Evolutionary conservation across 495 filamentous ascomycete species (phyloP).

Genomic region (Trichocladium uniseriatum): DNA sequence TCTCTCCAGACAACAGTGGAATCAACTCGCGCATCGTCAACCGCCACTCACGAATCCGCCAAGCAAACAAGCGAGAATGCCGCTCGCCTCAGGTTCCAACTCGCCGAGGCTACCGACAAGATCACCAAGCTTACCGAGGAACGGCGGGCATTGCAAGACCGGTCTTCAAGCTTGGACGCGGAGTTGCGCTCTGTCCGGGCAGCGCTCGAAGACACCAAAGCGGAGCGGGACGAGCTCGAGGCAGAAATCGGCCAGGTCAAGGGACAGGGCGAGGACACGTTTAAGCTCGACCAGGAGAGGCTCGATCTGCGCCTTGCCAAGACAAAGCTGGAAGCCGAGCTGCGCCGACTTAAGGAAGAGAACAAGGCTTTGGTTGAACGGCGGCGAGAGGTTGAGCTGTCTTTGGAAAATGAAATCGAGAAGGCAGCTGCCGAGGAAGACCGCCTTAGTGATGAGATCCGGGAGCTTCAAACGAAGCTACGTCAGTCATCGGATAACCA

Average conservation of each 20-base stretch:
- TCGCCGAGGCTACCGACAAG: constrained; percentile 25
- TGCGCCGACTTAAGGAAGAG: constrained; percentile 50
- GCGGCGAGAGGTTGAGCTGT: constrained; percentile 45
- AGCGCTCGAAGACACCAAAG: constrained; percentile 44
- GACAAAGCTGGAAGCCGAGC: constrained; percentile 50
- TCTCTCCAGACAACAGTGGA: constrained; percentile 14
- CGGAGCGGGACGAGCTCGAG: constrained; percentile 57
- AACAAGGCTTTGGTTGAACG: constrained; percentile 41
- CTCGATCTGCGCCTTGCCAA: constrained; percentile 51
- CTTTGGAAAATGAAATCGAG: constrained; percentile 48
- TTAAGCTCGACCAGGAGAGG: constrained; percentile 53
- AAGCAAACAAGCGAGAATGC: constrained; percentile 21
- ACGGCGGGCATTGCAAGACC: constrained; percentile 53
- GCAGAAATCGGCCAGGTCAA: constrained; percentile 44
- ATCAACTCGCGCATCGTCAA: constrained; percentile 14
- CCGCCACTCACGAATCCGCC: constrained; percentile 19
- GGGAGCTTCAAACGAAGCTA: constrained; percentile 42
- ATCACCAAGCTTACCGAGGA: constrained; percentile 42
- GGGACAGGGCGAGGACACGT: constrained; percentile 43
- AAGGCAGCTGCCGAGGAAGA: constrained; percentile 48
- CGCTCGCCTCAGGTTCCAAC: constrained; percentile 25
- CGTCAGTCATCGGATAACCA: constrained; percentile 40
- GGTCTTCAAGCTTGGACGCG: constrained; percentile 49
- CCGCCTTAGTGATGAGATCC: constrained; percentile 49
- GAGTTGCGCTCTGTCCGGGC: constrained; percentile 50